phyloP scores from a whole-genome alignment of 2,329 filamentous ascomycete genomes.

The Colletotrichum sp. region DNA sequence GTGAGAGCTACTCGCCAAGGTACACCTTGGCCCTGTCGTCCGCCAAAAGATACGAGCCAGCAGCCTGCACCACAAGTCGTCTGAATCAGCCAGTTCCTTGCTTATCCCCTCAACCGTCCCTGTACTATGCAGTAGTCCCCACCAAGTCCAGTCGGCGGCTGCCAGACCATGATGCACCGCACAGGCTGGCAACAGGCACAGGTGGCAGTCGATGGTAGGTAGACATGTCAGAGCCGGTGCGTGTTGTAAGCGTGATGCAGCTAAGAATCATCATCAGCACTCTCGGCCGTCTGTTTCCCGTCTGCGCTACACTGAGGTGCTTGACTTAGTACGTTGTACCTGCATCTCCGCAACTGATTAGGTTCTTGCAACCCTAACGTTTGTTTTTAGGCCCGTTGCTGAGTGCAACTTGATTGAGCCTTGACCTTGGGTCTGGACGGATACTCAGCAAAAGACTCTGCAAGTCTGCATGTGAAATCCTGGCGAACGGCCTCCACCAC shows the following conservation, averaged over 20 bases:
- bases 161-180: slow-evolving; percentile 2
- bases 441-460: background rate
- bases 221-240: background rate
- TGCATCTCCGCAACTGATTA: background rate
- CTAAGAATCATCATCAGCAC: background rate
- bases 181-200: slow-evolving; percentile 8
- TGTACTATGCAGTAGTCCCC: background rate
- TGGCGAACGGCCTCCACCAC: background rate
- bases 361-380: background rate
- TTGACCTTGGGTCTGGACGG: background rate
- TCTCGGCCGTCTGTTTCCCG: background rate
- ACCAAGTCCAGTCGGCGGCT: slow-evolving; percentile 6
- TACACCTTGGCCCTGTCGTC: background rate
- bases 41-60: background rate
- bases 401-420: background rate
- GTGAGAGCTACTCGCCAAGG: background rate
- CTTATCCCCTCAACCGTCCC: slow-evolving; percentile 2
- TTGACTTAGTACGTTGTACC: background rate
- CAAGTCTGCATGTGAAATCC: background rate
- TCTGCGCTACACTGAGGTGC: background rate
- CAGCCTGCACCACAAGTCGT: background rate
- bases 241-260: background rate
- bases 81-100: background rate
- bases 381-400: background rate
- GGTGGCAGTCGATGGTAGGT: slow-evolving; percentile 15